Percentiles rank a stretch among this genome's conserved stretches.
Evolutionary conservation across 2,329 filamentous ascomycete genomes (phyloP).

Genomic region (Sarocladium strictum): DNA sequence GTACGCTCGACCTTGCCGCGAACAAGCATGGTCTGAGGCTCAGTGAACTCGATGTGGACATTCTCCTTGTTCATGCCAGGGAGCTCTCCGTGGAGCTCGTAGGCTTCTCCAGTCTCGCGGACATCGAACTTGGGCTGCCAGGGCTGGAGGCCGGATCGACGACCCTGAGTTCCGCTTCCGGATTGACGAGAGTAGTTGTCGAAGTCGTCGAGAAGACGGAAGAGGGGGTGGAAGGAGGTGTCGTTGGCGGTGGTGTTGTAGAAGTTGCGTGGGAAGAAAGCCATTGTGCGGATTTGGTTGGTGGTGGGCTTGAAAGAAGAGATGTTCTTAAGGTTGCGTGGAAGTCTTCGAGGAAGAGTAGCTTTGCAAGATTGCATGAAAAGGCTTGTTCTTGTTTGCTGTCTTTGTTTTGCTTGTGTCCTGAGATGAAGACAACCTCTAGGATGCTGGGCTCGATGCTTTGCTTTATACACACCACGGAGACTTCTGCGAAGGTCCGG

Average conservation of each 20-base stretch:
- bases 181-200: slow-evolving; percentile 47
- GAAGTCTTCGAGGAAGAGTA: slow-evolving; percentile 18
- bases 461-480: slow-evolving; percentile 24
- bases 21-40: slow-evolving; percentile 66
- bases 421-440: not conserved
- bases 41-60: slow-evolving; percentile 72
- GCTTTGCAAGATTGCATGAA: slow-evolving; percentile 12
- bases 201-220: slow-evolving; percentile 60
- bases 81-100: slow-evolving; percentile 76
- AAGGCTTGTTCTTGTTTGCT: slow-evolving; percentile 19
- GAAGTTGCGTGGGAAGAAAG: slow-evolving; percentile 51
- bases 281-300: slow-evolving; percentile 40
- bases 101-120: slow-evolving; percentile 60
- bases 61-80: slow-evolving; percentile 70
- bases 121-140: slow-evolving; percentile 78
- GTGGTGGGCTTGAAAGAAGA: slow-evolving; percentile 17
- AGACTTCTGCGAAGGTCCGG: not conserved
- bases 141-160: slow-evolving; percentile 33
- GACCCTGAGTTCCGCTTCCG: slow-evolving; percentile 17
- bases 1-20: slow-evolving; percentile 63
- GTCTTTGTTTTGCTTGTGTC: not conserved
- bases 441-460: not conserved
- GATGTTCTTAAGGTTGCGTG: slow-evolving; percentile 21
- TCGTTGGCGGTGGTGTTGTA: slow-evolving; percentile 26
- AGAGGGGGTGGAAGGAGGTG: slow-evolving; percentile 50